Percentiles rank a stretch among this genome's conserved stretches.
phyloP scores from a whole-genome alignment of 2,329 filamentous ascomycete genomes.

The Stachybotrys chartarum region DNA sequence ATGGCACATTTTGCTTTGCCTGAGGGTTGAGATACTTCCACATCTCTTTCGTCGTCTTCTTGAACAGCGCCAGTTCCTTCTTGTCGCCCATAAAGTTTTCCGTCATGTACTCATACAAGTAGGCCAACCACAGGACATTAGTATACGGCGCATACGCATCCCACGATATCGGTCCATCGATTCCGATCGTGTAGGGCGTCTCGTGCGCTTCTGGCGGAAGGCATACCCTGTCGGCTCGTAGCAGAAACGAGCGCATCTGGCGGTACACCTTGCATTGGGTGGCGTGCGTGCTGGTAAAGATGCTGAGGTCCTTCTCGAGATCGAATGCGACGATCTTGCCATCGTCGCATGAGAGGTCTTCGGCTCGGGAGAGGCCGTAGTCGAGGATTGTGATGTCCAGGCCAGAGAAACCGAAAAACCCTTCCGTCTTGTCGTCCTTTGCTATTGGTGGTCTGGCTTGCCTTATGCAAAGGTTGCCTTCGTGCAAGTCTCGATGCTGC shows the following conservation, averaged over 20 bases:
- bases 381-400: conserved; percentile 59
- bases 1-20: conserved; percentile 37
- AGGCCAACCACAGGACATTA: conserved; percentile 59
- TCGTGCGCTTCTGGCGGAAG: conserved; percentile 40
- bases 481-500: conserved; percentile 58
- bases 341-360: conserved; percentile 29
- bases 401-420: conserved; percentile 51
- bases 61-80: conserved; percentile 38
- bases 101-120: conserved; percentile 48
- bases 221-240: conserved; percentile 42
- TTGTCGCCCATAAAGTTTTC: conserved; percentile 39
- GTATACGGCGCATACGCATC: conserved; percentile 50
- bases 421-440: conserved; percentile 18
- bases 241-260: conserved; percentile 52
- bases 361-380: conserved; percentile 56
- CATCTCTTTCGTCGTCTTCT: conserved; percentile 41
- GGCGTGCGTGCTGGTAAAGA: conserved; percentile 55
- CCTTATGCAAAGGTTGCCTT: conserved; percentile 56
- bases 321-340: conserved; percentile 44
- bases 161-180: conserved; percentile 47
- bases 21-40: conserved; percentile 47
- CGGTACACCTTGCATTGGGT: conserved; percentile 55
- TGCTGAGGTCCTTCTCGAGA: conserved; percentile 50
- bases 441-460: conserved; percentile 27
- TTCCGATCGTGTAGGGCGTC: conserved; percentile 36